Conservation (phyloP, 2,329 filamentous ascomycete genomes). For the Thelonectria blattea region DNA sequence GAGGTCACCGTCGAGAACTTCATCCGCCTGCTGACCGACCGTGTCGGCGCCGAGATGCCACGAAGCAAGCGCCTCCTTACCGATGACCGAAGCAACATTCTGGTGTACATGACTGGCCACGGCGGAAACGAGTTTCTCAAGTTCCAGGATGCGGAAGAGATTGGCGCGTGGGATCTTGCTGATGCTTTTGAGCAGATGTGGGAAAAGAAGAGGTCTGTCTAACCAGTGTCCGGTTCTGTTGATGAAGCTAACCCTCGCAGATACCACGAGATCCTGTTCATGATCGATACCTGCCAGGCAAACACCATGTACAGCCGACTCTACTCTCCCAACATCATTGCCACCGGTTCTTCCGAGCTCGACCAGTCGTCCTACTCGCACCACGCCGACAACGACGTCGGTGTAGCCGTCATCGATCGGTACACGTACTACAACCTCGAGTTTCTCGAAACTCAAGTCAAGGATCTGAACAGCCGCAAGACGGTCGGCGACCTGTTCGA, state of each 20-base stretch:
- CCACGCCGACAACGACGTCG: slow-evolving; percentile 97
- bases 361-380: slow-evolving; percentile 97
- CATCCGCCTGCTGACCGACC: slow-evolving; percentile 91
- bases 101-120: slow-evolving; percentile 99
- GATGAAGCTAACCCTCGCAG: slow-evolving; percentile 46
- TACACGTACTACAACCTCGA: slow-evolving; percentile 99
- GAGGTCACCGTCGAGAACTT: slow-evolving; percentile 99
- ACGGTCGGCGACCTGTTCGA: slow-evolving; percentile 95
- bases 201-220: slow-evolving; percentile 88
- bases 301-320: slow-evolving; percentile 99
- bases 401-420: slow-evolving; percentile 96
- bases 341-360: slow-evolving; percentile 93
- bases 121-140: slow-evolving; percentile 98
- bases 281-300: slow-evolving; percentile 99
- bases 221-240: neutral
- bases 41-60: slow-evolving; percentile 92
- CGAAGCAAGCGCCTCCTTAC: slow-evolving; percentile 92
- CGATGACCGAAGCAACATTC: slow-evolving; percentile 93
- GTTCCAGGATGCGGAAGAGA: slow-evolving; percentile 98
- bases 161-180: slow-evolving; percentile 92
- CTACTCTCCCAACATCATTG: slow-evolving; percentile 97
- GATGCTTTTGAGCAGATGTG: slow-evolving; percentile 99
- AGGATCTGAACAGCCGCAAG: slow-evolving; percentile 83
- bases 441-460: slow-evolving; percentile 90
- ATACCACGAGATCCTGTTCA: slow-evolving; percentile 97